A percentile compares a stretch with the other conserved stretches of the same genome.
Evolutionary conservation across 805 yeast species (phyloP).

Genomic region (Candida taoyuanica): DNA sequence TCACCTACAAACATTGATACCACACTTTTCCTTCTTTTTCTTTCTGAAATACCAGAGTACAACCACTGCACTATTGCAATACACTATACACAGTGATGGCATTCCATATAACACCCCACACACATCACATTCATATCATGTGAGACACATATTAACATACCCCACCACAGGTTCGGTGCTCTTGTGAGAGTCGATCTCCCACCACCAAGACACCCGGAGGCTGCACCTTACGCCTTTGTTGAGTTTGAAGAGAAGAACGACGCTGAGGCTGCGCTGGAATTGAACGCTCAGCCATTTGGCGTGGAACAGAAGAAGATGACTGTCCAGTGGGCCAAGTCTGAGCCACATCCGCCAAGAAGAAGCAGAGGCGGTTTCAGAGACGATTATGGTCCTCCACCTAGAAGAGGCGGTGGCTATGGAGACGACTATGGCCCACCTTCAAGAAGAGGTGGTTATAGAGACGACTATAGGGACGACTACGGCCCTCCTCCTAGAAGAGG

Average conservation of each 20-base stretch:
- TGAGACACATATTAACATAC: neutral
- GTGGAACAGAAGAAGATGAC: conserved; percentile 32
- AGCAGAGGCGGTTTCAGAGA: conserved; percentile 16
- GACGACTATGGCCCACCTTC: conserved; percentile 13
- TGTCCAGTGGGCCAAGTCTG: conserved; percentile 53
- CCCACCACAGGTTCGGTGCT: conserved; percentile 44
- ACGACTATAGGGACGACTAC: conserved; percentile 12
- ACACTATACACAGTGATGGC: no score
- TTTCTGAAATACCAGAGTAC: no score
- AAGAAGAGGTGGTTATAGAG: conserved; percentile 20
- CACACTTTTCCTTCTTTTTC: no score
- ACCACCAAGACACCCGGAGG: conserved; percentile 56
- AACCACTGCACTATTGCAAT: no score
- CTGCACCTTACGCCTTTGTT: conserved; percentile 60
- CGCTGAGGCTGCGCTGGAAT: conserved; percentile 48
- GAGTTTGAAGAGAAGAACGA: conserved; percentile 49
- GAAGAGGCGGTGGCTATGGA: conserved; percentile 18
- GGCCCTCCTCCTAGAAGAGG: conserved; percentile 16
- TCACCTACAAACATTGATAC: no score
- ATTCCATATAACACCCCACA: no score
- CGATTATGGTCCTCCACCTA: conserved; percentile 10
- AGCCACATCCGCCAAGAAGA: conserved; percentile 38
- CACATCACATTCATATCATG: no score
- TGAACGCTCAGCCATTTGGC: conserved; percentile 40
- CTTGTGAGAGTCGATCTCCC: conserved; percentile 57